Percentiles rank a stretch among this genome's conserved stretches.
Conservation (phyloP, 177 flowering plant species). For the Telopea speciosissima region DNA sequence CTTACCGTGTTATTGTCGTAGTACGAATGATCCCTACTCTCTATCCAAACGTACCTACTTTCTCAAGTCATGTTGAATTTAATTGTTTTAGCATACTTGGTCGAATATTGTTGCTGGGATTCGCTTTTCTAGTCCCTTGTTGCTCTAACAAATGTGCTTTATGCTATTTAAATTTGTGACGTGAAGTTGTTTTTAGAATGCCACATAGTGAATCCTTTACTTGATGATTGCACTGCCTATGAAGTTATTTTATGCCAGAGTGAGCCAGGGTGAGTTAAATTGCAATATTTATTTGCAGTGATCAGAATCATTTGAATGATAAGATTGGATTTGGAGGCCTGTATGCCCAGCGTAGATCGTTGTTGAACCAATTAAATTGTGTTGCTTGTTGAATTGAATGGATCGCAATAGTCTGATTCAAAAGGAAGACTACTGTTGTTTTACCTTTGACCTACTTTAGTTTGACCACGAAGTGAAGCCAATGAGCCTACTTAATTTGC, state of each 20-base stretch:
- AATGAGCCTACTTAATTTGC: no score
- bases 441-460: background rate
- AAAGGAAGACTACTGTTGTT: no score
- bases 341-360: background rate
- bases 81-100: no score
- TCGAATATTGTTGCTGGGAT: no score
- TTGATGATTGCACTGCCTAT: background rate
- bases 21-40: no score
- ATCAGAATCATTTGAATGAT: background rate
- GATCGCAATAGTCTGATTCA: no score
- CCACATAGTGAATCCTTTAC: background rate
- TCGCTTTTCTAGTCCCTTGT: background rate
- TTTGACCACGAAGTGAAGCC: background rate
- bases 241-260: background rate
- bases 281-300: background rate
- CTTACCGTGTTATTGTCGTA: no score
- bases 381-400: no score
- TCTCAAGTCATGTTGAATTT: no score
- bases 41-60: no score
- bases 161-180: no score
- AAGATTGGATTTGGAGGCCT: background rate
- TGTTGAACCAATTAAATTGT: background rate
- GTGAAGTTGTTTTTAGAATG: background rate
- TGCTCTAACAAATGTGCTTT: background rate
- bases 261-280: no score